Evolutionary conservation across 345 rosid genomes (phyloP).

Genomic region (Barbarea vulgaris): DNA sequence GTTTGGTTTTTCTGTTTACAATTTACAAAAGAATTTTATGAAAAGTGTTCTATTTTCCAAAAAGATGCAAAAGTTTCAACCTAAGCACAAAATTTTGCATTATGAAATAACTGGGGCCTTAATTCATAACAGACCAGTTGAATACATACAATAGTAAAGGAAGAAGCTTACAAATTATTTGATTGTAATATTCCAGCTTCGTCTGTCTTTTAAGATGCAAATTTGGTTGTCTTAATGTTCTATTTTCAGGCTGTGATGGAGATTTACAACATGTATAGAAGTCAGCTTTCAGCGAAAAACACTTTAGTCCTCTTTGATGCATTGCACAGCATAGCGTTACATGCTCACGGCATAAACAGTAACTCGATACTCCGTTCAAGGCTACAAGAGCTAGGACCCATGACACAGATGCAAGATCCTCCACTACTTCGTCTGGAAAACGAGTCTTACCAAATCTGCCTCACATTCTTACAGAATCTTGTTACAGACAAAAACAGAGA

Average conservation of each 20-base stretch:
- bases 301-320: slow-evolving; percentile 77
- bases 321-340: slow-evolving; percentile 77
- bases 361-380: slow-evolving; percentile 57
- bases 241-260: slow-evolving; percentile 89
- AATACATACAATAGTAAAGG: neutral
- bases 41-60: neutral
- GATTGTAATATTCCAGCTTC: neutral
- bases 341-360: slow-evolving; percentile 78
- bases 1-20: neutral
- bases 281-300: slow-evolving; percentile 71
- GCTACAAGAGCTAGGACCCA: slow-evolving; percentile 80
- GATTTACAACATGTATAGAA: slow-evolving; percentile 82
- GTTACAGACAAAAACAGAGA: slow-evolving; percentile 54
- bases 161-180: neutral
- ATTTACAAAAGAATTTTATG: neutral
- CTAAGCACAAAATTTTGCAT: neutral
- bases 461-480: slow-evolving; percentile 85
- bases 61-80: neutral
- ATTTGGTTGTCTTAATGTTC: neutral
- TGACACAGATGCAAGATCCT: slow-evolving; percentile 98
- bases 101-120: neutral
- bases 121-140: neutral
- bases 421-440: slow-evolving; percentile 91
- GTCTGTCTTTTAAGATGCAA: neutral
- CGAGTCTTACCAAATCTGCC: slow-evolving; percentile 93